Evolutionary conservation across 139 green algal species (phyloP).

Genomic region (Pedinophyceae sp.): DNA sequence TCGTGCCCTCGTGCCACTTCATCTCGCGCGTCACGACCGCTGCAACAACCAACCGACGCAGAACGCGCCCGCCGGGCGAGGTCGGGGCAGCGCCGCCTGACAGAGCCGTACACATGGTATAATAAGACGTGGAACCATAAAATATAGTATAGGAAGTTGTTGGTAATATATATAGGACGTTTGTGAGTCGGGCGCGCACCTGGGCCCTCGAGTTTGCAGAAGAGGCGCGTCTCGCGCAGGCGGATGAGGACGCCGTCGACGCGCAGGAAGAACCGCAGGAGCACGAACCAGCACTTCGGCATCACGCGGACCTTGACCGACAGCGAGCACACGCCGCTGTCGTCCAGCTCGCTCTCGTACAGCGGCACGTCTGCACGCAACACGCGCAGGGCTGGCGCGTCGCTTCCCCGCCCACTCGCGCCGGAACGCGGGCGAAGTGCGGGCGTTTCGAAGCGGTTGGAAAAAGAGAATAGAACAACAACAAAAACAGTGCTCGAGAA

Average conservation of each 20-base stretch:
- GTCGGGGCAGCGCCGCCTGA: neutral
- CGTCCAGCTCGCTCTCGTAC: constrained; percentile 84
- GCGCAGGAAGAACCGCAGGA: constrained; percentile 68
- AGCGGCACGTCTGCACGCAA: constrained; percentile 47
- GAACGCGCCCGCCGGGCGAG: neutral
- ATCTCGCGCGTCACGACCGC: constrained; percentile 21
- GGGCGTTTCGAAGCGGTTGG: neutral
- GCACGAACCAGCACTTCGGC: constrained; percentile 74
- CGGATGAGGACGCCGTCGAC: constrained; percentile 65
- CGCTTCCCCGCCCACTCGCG: too few species aligned
- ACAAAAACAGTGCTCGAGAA: too few species aligned
- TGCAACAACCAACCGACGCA: too few species aligned
- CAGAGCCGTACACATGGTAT: too few species aligned
- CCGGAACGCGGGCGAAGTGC: neutral
- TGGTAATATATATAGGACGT: neutral
- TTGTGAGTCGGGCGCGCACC: neutral
- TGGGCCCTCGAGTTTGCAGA: constrained; percentile 20
- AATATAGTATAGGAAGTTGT: neutral
- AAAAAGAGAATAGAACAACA: neutral
- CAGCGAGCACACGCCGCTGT: constrained; percentile 49
- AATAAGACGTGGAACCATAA: too few species aligned
- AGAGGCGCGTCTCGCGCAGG: constrained; percentile 57
- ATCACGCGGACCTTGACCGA: constrained; percentile 34
- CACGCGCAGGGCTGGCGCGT: neutral
- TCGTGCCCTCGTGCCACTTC: constrained; percentile 40